Conservation (phyloP, 2,329 filamentous ascomycete species). For the Diplocarpon mali region DNA sequence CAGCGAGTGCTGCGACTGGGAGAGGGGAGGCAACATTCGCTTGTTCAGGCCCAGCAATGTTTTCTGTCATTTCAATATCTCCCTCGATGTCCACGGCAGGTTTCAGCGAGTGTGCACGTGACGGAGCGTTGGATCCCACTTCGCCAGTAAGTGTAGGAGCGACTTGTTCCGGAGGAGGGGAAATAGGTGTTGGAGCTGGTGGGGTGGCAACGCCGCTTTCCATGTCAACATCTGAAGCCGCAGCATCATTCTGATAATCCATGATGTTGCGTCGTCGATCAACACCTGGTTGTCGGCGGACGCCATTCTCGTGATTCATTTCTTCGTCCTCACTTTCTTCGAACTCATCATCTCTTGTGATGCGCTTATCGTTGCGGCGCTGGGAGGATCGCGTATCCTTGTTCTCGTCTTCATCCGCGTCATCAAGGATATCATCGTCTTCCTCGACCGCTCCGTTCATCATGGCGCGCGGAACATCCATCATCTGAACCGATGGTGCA, state of each 20-base stretch:
- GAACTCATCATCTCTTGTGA: slow-evolving; percentile 68
- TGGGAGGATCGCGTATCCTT: slow-evolving; percentile 75
- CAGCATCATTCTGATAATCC: slow-evolving; percentile 44
- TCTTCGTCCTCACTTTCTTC: slow-evolving; percentile 89
- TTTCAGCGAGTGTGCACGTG: slow-evolving; percentile 21
- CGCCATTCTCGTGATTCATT: slow-evolving; percentile 59
- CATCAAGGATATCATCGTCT: slow-evolving; percentile 53
- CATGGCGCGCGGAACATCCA: slow-evolving; percentile 56
- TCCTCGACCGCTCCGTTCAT: slow-evolving; percentile 51
- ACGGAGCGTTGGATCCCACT: slow-evolving; percentile 24
- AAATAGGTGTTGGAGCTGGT: slow-evolving; percentile 1
- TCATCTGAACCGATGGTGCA: slow-evolving; percentile 85
- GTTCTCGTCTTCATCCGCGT: slow-evolving; percentile 74
- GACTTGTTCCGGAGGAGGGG: background rate
- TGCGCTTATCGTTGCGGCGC: slow-evolving; percentile 69
- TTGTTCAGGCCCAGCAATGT: background rate
- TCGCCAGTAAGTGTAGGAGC: slow-evolving; percentile 8
- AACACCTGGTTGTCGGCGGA: slow-evolving; percentile 37
- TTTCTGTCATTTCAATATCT: slow-evolving; percentile 27
- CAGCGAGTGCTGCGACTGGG: slow-evolving; percentile 3
- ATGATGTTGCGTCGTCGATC: slow-evolving; percentile 47
- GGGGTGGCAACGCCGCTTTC: slow-evolving; percentile 35
- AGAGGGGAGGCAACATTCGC: background rate
- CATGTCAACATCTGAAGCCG: slow-evolving; percentile 38
- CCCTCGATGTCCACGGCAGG: slow-evolving; percentile 23